These are phyloP conservation scores for Kodamaea derodonti DNA, from an alignment of 1,139 yeast species.

Conservation along the genomic window DNA sequence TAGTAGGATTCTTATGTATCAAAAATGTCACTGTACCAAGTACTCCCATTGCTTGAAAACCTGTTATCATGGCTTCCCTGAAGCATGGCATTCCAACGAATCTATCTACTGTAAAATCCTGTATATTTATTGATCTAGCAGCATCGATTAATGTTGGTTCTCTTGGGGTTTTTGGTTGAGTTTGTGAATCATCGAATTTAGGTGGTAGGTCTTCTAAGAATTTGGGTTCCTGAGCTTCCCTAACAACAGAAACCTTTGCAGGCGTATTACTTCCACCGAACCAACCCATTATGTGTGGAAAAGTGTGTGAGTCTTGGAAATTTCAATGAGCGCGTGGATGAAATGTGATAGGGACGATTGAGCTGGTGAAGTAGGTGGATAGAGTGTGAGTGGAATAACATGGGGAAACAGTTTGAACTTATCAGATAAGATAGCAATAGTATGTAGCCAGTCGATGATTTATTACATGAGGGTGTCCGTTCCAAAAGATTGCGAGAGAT, in stretches of 20 bases:
- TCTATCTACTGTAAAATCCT: conserved; percentile 56
- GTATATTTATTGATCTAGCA: conserved; percentile 23
- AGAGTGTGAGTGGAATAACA: no score
- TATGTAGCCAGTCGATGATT: no score
- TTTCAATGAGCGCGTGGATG: no score
- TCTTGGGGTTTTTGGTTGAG: conserved; percentile 12
- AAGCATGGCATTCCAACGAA: conserved; percentile 79
- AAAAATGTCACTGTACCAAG: conserved; percentile 68
- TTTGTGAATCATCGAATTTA: conserved; percentile 39
- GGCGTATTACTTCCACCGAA: conserved; percentile 18
- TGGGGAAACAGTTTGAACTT: no score
- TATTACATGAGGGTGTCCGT: no score
- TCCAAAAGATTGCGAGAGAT: no score
- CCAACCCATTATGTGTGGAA: conserved; percentile 20
- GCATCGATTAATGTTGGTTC: conserved; percentile 30
- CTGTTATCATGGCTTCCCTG: conserved; percentile 83
- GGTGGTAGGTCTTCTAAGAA: conserved; percentile 35
- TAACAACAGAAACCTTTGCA: conserved; percentile 20
- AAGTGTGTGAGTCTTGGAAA: no score
- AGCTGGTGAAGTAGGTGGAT: no score
- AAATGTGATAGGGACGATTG: no score
- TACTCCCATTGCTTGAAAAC: conserved; percentile 81
- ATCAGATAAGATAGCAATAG: no score
- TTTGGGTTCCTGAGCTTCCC: conserved; percentile 11
- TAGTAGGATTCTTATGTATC: conserved; percentile 58